These are phyloP conservation scores for Platanthera guangdongensis DNA, from an alignment of 106 monocot genomes.

Conservation along the genomic window DNA sequence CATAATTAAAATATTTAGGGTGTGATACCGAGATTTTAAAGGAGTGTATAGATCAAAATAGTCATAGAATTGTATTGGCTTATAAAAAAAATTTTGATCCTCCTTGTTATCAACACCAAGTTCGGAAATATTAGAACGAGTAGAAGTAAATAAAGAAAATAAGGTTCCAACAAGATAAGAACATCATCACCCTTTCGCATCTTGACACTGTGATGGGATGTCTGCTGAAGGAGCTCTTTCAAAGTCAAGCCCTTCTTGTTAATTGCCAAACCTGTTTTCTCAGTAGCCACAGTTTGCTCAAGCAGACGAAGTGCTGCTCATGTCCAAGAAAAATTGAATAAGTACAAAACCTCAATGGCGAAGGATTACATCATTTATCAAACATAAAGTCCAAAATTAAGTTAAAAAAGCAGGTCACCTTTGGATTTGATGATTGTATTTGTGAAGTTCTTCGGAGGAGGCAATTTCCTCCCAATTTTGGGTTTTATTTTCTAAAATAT, in stretches of 20 bases:
- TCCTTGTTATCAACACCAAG: not conserved
- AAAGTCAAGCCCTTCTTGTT: conserved; percentile 79
- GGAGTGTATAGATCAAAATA: too few species aligned
- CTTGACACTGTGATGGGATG: conserved; percentile 86
- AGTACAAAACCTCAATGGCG: not conserved
- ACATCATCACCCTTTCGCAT: conserved; percentile 49
- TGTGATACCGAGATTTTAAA: too few species aligned
- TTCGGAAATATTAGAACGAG: not conserved
- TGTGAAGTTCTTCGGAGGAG: conserved; percentile 76
- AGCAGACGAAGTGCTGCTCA: conserved; percentile 72
- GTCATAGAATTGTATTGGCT: not conserved
- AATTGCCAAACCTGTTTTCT: conserved; percentile 60
- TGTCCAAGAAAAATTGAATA: conserved; percentile 2
- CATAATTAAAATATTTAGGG: too few species aligned
- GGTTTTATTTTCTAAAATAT: conserved; percentile 66
- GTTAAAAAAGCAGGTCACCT: conserved; percentile 17
- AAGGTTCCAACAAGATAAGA: not conserved
- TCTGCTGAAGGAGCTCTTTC: conserved; percentile 79
- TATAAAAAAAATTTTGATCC: not conserved
- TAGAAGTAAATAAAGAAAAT: not conserved
- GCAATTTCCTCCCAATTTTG: conserved; percentile 79
- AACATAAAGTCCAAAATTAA: not conserved
- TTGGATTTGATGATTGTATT: conserved; percentile 72
- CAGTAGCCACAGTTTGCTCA: conserved; percentile 76
- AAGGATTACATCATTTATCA: not conserved